Evolutionary conservation across 2,329 filamentous ascomycete genomes (phyloP), one percentile per base, ranked within the genome.

Genomic region (Aureobasidium sp.): DNA sequence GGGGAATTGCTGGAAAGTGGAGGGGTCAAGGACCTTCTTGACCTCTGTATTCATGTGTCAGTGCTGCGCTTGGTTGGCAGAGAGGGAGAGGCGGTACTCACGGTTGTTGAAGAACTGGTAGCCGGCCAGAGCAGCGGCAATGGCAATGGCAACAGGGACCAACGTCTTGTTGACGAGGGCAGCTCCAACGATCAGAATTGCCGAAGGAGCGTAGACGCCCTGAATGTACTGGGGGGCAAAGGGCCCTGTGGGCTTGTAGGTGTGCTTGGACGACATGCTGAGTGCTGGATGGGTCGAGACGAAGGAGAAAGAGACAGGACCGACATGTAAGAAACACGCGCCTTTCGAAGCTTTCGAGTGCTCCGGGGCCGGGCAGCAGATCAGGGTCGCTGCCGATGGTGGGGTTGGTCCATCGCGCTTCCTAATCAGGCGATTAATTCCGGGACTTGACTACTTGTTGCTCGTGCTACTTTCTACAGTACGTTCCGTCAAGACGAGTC

Each of bases 1-100:
- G 73, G 90, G 87, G 72, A 96, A 96, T 61, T 95, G 84, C 74
- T 96, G 91, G 83, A 96, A 96, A 54, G 82, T 81, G 67, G 86
- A 85, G 33, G 92, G 90, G 78, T 93, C 93, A 68, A 99, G 84
- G 65, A 94, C 86, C 76, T 89, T 91, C 74, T 87, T 85, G 64
- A 85, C 81, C 72, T 85, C 90, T 91, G 73, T 42, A 21, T 2
- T 2, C 2, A n/a, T 15, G 8, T 57, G 59, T 57, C 55, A 50
- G 63, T 27, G 10, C 4, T 35, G 23, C 2, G 29, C 17, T 8
- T 1, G 19, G n/a, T 15, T 19, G 2, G 1, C 2, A 33, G 37
- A 40, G 13, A 43, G 51, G 21, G n/a, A 13, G n/a, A 47, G 17
- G 21, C 37, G 31, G 43, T 11, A 33, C 88, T 73, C 79, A 92